Evolutionary conservation across 108 stramenopile genomes (phyloP).

Genomic region (Nitzschia putrida): DNA sequence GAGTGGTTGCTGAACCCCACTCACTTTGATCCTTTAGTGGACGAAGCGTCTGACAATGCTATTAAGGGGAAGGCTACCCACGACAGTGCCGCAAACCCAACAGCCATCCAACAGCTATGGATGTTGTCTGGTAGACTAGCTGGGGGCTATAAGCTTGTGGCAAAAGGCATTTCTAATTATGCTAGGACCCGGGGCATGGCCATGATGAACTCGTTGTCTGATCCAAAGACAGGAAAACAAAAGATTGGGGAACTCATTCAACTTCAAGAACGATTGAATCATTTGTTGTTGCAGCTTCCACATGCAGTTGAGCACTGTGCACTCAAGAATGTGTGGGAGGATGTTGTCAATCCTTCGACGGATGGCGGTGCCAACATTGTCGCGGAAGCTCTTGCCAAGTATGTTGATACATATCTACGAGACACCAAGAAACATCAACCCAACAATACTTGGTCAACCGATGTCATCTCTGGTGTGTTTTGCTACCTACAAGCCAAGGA

Average conservation of each 20-base stretch:
- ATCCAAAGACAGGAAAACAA: constrained; percentile 34
- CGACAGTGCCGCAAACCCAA: constrained; percentile 1
- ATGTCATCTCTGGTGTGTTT: constrained; percentile 80
- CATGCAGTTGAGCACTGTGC: constrained; percentile 67
- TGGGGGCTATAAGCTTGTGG: constrained; percentile 40
- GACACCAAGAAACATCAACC: constrained; percentile 55
- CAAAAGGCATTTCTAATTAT: constrained; percentile 40
- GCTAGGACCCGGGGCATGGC: constrained; percentile 32
- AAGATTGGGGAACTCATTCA: constrained; percentile 59
- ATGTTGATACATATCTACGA: constrained; percentile 69
- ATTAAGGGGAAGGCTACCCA: not conserved
- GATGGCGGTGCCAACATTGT: constrained; percentile 47
- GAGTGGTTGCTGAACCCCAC: constrained; percentile 37
- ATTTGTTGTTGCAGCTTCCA: constrained; percentile 56
- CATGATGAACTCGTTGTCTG: constrained; percentile 21
- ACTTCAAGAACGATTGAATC: constrained; percentile 62
- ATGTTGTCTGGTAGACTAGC: constrained; percentile 39
- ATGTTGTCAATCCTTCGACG: constrained; percentile 67
- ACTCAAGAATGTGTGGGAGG: constrained; percentile 85
- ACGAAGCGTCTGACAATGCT: constrained; percentile 21
- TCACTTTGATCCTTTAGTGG: constrained; percentile 46
- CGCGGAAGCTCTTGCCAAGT: constrained; percentile 91
- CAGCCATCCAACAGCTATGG: constrained; percentile 48
- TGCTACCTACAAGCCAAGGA: constrained; percentile 91
- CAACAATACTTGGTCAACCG: constrained; percentile 35